Evolutionary conservation across 352 stramenopile species (phyloP), one percentile per base, ranked within the genome.

Genomic region (Globisporangium nunn): DNA sequence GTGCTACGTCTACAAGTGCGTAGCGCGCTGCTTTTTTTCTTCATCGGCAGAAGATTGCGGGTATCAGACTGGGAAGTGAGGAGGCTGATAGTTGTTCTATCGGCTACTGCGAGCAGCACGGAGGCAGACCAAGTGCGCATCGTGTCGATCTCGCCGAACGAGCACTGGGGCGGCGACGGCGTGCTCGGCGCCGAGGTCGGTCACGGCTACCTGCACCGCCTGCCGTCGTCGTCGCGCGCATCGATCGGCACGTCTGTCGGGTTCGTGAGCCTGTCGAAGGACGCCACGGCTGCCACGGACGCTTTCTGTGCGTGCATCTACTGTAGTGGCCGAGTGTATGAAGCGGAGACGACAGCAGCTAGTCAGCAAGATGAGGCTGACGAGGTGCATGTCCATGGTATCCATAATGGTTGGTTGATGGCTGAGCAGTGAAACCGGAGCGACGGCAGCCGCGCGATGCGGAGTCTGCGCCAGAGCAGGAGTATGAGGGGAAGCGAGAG

Each of bases 1-100:
- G 73, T 92, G 98, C 54, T 99, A 98, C 64, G 95, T 99, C 14
- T 99, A 98, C 83, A 98, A 96, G 85, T 93, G 48, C 18, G 78
- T 68, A 10, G 1, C 10, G 10, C 18, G 14, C 39, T 37, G 23
- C 11, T 50, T 45, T 6, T 50, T n/a, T n/a, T n/a, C n/a, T n/a
- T n/a, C n/a, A n/a, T n/a, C n/a, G n/a, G n/a, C n/a, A n/a, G n/a
- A n/a, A n/a, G n/a, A n/a, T n/a, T n/a, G n/a, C 12, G 10, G 30
- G 33, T 29, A 18, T 59, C 1, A n/a, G n/a, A n/a, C n/a, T n/a
- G n/a, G n/a, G 14, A n/a, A 52, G 44, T n/a, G n/a, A 23, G 50
- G n/a, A 23, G 50, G 53, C 12, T 35, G 29, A n/a, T n/a, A 57
- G 12, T 49, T 50, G 7, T 49, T n/a, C n/a, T n/a, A n/a, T n/a